Base-by-base conservation (phyloP, 2,329 filamentous ascomycete species). In the Colletotrichum liriopes region DNA sequence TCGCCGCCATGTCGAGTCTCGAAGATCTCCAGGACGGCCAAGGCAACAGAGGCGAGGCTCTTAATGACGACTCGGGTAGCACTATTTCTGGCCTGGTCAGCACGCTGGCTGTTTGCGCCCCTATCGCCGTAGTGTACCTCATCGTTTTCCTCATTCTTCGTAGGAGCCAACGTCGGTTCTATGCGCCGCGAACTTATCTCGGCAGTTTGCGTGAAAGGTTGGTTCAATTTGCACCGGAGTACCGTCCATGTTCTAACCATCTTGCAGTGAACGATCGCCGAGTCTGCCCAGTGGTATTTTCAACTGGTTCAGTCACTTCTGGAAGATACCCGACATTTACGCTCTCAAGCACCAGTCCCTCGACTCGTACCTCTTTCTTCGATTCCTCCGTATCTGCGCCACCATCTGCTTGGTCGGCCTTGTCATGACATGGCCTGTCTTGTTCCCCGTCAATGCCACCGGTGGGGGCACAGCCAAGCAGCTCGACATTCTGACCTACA, bases 361-460 rank as follows among this genome's bases (percentile, higher is more conserved):
- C 76, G 95, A 98, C 82, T 92, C 93, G 16, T 97, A 95, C 79
- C 88, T 97, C 39, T 93, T 95, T 80, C 87, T 97, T 47, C 93
- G 95, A 45, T 96, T 96, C 78, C 84, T 98, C 74, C 94, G 95
- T 78, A 92, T 95, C 74, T 84, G 92, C 9, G 87, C 93, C 41
- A 85, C 91, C 72, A 93, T 97, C 75, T 95, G 93, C 82, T 89
- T 98, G 56, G 92, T 96, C 12, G 96, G 96, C 70, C 94, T 92
- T 78, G 85, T 89, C 76, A 92, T 98, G 71, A 95, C 94, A 23
- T 98, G 94, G 92, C 96, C 96, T 0, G 87, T 98, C 49, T 86
- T 98, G 29, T 94, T 90, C 77, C 95, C 96, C 0, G 85, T 98
- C 81, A 97, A 98, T 81, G 91, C 91, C 43, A 98, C 95, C 1